phyloP scores from a whole-genome alignment of 345 rosid genomes.

The Angophora floribunda region DNA sequence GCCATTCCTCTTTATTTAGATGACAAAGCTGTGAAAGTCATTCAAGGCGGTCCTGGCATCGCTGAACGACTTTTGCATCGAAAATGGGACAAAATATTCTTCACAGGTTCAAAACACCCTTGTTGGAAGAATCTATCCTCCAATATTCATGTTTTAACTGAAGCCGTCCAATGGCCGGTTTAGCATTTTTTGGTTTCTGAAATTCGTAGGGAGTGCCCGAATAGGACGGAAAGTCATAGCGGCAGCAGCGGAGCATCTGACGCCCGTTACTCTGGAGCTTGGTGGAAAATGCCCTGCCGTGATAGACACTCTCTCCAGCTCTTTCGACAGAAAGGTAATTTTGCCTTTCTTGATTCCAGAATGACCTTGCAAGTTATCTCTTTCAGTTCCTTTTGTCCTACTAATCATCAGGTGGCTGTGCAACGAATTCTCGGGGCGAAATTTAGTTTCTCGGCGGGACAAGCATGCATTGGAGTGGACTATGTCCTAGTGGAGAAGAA shows the following conservation, averaged over 20 bases:
- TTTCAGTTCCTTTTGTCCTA: neutral
- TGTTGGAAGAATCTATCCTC: neutral
- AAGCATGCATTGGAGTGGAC: slow-evolving; percentile 75
- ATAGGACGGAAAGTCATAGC: slow-evolving; percentile 68
- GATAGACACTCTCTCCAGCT: slow-evolving; percentile 47
- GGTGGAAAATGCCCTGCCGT: slow-evolving; percentile 89
- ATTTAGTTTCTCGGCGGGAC: slow-evolving; percentile 69
- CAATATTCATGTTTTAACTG: neutral
- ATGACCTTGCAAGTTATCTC: neutral
- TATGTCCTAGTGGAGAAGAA: slow-evolving; percentile 55
- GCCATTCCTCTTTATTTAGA: slow-evolving; percentile 41
- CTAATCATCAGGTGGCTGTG: slow-evolving; percentile 34
- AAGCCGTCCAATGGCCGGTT: neutral
- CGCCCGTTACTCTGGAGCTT: slow-evolving; percentile 69
- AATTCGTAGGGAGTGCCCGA: slow-evolving; percentile 35
- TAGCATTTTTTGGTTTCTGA: neutral
- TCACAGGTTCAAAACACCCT: slow-evolving; percentile 35
- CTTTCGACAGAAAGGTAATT: slow-evolving; percentile 41
- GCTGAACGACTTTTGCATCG: slow-evolving; percentile 47
- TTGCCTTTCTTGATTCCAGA: neutral
- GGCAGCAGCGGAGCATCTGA: slow-evolving; percentile 70
- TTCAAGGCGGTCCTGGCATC: slow-evolving; percentile 50
- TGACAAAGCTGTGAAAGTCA: slow-evolving; percentile 38
- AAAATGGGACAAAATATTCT: slow-evolving; percentile 79
- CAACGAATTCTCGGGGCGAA: slow-evolving; percentile 58